phyloP scores from a whole-genome alignment of 148 eudicot genomes.

The Rhododendron simsii region DNA sequence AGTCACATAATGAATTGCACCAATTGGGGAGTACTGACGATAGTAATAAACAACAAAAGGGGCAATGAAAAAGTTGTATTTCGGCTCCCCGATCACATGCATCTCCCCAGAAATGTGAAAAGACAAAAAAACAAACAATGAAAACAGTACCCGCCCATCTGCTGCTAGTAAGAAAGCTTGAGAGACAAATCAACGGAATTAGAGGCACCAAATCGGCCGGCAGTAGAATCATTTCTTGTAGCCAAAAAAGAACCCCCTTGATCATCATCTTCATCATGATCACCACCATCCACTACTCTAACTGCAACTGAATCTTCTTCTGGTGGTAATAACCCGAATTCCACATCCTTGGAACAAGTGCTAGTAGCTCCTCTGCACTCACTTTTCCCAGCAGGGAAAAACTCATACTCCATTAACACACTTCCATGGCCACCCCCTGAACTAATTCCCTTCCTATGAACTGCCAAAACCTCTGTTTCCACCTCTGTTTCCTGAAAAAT shows the following conservation, averaged over 20 bases:
- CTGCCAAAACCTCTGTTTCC: conserved; percentile 37
- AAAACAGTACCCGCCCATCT: neutral
- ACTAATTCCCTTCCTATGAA: conserved; percentile 31
- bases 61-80: conserved; percentile 21
- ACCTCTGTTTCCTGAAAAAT: conserved; percentile 22
- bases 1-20: conserved; percentile 23
- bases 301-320: conserved; percentile 26
- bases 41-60: conserved; percentile 18
- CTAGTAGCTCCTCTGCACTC: neutral
- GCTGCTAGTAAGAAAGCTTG: conserved; percentile 40
- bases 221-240: conserved; percentile 14
- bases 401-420: conserved; percentile 54
- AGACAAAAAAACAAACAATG: conserved; percentile 12
- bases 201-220: conserved; percentile 8
- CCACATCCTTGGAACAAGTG: conserved; percentile 19
- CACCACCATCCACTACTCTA: neutral
- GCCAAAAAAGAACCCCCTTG: conserved; percentile 20
- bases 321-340: conserved; percentile 21
- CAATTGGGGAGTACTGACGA: conserved; percentile 16
- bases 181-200: conserved; percentile 60
- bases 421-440: conserved; percentile 9
- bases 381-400: conserved; percentile 29
- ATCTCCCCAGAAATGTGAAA: conserved; percentile 32
- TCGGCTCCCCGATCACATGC: conserved; percentile 11
- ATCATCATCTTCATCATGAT: neutral